Percentiles rank a stretch among this genome's conserved stretches.
Conservation (phyloP, 2,329 filamentous ascomycete genomes). For the Neonectria punicea region DNA sequence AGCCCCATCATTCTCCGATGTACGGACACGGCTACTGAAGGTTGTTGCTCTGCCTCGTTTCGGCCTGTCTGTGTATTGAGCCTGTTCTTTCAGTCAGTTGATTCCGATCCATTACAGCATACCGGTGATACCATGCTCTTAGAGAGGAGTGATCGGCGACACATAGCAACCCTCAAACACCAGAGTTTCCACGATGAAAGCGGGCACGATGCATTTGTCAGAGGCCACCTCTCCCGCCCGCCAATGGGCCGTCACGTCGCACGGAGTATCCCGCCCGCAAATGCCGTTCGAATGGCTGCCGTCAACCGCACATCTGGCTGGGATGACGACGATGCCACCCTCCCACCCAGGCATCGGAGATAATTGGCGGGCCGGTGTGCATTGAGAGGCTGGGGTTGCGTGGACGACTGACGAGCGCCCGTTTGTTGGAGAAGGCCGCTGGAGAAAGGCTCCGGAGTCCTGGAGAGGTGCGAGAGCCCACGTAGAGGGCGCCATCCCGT, state of each 20-base stretch:
- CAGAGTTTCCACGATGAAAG: background rate
- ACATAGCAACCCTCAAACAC: background rate
- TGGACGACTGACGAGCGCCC: conserved; percentile 9
- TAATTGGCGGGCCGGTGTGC: conserved; percentile 28
- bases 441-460: background rate
- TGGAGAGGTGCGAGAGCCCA: conserved; percentile 1
- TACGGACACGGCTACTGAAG: conserved; percentile 29
- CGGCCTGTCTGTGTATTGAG: background rate
- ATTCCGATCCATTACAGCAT: background rate
- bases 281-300: background rate
- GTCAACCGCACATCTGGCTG: background rate
- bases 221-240: background rate
- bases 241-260: background rate
- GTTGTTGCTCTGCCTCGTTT: conserved; percentile 7
- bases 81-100: background rate
- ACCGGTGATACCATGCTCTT: background rate
- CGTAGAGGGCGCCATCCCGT: conserved; percentile 3
- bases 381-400: conserved; percentile 16
- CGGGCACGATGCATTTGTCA: too few relatives aligned
- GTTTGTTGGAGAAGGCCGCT: conserved; percentile 8
- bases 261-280: background rate
- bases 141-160: background rate
- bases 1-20: conserved; percentile 29
- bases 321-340: conserved; percentile 13
- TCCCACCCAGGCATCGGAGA: conserved; percentile 20